phyloP scores from a whole-genome alignment of 2,329 filamentous ascomycete genomes.

The Elsinoe australis region DNA sequence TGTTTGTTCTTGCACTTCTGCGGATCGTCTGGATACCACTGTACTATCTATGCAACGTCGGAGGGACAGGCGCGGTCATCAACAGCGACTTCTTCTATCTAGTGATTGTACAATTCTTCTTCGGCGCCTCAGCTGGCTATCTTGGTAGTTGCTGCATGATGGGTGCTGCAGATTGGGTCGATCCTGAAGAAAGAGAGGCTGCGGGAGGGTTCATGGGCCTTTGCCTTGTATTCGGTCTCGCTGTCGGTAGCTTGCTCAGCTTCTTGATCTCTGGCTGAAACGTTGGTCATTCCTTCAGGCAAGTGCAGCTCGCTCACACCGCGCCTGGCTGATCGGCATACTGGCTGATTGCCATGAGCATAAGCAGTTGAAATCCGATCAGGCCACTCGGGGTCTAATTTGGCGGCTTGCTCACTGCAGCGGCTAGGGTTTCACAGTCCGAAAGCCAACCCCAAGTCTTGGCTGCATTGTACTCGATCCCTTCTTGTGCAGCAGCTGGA shows the following conservation, averaged over 20 bases:
- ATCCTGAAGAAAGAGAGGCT: constrained; percentile 73
- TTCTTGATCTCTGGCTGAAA: constrained; percentile 55
- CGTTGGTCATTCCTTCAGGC: no score
- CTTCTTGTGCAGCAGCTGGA: constrained; percentile 32
- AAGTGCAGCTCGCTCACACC: no score
- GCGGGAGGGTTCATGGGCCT: constrained; percentile 91
- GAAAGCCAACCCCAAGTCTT: constrained; percentile 30
- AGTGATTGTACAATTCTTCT: constrained; percentile 70
- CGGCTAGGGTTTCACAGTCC: constrained; percentile 26
- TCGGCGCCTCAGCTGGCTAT: constrained; percentile 81
- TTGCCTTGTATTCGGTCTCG: constrained; percentile 75
- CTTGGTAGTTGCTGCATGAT: constrained; percentile 87
- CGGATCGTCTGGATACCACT: constrained; percentile 69
- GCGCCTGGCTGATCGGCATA: no score
- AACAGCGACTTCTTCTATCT: constrained; percentile 84
- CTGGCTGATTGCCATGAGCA: no score
- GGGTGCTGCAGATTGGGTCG: constrained; percentile 73
- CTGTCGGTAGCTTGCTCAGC: constrained; percentile 79
- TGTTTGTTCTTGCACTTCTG: constrained; percentile 60
- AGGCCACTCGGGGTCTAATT: no score
- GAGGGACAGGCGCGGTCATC: constrained; percentile 64
- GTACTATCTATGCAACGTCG: constrained; percentile 84
- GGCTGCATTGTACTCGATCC: constrained; percentile 31
- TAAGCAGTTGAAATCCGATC: no score
- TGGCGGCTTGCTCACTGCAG: constrained; percentile 24